Base-by-base conservation (phyloP, 371 early-diverging fungal species). In the Dinochytrium kinnereticum region DNA sequence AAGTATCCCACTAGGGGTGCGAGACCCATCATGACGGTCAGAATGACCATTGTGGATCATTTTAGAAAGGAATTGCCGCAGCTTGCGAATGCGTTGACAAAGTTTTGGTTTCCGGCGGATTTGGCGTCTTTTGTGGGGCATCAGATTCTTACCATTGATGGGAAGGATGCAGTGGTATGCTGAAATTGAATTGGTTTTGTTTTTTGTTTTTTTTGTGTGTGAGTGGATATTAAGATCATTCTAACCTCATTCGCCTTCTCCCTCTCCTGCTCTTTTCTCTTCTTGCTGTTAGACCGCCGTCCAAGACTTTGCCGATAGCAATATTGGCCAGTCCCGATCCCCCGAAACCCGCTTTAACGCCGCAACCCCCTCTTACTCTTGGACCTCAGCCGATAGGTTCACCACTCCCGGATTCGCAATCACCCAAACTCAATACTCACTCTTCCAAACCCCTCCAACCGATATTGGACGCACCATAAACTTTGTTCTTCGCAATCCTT, bases 341-440 rank as follows among this genome's bases (percentile, higher is more conserved):
- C 34, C 59, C 10, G 51, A 33, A 21, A 50, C 71, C 21, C 44
- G 71, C 44, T 71, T 71, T 51, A 71, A 71, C 51, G 51, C 28
- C 28, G 71, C 71, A 3, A 28, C 59, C 21, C 71, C 71, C 17
- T 64, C 71, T 21, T 71, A 71, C 36, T 26, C 26, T 2, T 71
- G 71, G 71, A 28, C 51, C 17, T 31, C 51, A 39, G 38, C n/a
- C 26, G 44, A 15, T 24, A 30, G 28, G n/a, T 3, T 26, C 40
- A 30, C 7, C 66, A 19, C 10, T 2, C 28, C 28, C 19, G 61
- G 61, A 10, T 61, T 61, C 37, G 5, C 61, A 3, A 61, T 37
- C 61, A 34, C 61, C 19, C 61, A 61, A 28, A 66, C 66, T 40
- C 66, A 44, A 21, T 66, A 40, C 24, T 40, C 66, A 2, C 38